These are phyloP conservation scores for Eucalyptus tenuipes DNA, from an alignment of 345 rosid genomes.

Conservation along the genomic window DNA sequence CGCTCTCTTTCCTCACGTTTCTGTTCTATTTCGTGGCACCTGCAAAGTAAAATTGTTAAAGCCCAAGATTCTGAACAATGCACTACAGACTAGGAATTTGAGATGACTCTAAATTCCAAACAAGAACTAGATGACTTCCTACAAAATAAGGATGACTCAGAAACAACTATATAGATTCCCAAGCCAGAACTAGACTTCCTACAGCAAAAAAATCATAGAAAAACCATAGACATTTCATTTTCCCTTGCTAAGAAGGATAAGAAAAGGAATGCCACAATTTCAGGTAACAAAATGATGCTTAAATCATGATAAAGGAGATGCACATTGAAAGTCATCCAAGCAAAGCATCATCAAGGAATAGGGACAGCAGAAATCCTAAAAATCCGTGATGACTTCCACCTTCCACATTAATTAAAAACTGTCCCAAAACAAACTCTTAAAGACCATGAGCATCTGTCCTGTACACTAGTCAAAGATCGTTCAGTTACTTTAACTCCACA, in stretches of 20 bases:
- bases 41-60: constrained; percentile 10
- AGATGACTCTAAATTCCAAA: neutral
- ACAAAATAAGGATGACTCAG: neutral
- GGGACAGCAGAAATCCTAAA: neutral
- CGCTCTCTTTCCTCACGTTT: constrained; percentile 78
- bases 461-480: neutral
- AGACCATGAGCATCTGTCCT: neutral
- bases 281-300: neutral
- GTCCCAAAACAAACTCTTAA: neutral
- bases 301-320: neutral
- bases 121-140: neutral
- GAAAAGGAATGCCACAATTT: neutral
- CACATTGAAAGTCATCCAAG: neutral
- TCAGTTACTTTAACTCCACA: neutral
- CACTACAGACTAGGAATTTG: neutral
- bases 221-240: neutral
- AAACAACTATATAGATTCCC: neutral
- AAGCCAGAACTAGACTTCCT: neutral
- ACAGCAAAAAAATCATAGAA: neutral
- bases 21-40: constrained; percentile 86
- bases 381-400: neutral
- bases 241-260: neutral
- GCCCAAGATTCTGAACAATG: neutral
- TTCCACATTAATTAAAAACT: neutral
- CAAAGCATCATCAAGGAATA: neutral